Conservation (phyloP, 257 asterid species). For the Paulownia fortunei region DNA sequence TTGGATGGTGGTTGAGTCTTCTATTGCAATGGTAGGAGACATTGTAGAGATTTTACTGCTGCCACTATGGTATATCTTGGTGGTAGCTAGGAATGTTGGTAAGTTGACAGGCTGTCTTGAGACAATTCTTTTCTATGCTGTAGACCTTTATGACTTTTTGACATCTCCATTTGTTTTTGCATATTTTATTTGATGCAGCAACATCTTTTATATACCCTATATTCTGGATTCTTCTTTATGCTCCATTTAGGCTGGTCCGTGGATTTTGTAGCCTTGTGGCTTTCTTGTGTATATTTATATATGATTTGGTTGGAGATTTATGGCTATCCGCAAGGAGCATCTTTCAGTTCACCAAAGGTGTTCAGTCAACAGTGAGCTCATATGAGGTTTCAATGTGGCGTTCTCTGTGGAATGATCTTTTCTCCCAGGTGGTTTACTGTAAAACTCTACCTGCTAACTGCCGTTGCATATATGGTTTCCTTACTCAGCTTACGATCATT, state of each 20-base stretch:
- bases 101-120: constrained; percentile 29
- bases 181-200: constrained; percentile 45
- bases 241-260: constrained; percentile 39
- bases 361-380: constrained; percentile 64
- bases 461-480: constrained; percentile 1
- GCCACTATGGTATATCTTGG: constrained; percentile 61
- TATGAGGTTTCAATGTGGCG: constrained; percentile 79
- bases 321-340: constrained; percentile 59
- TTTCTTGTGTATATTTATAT: constrained; percentile 39
- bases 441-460: not conserved
- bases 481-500: not conserved
- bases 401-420: constrained; percentile 85
- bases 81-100: constrained; percentile 57
- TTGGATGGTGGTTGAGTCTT: constrained; percentile 58
- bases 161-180: not conserved
- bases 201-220: constrained; percentile 57
- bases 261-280: constrained; percentile 47
- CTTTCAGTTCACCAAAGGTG: constrained; percentile 51
- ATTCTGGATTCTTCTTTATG: constrained; percentile 54
- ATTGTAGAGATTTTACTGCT: constrained; percentile 57
- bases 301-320: constrained; percentile 41
- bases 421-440: constrained; percentile 66
- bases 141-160: not conserved
- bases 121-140: not conserved
- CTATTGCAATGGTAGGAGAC: constrained; percentile 48